These are phyloP conservation scores for Hericium rajendrae DNA, from an alignment of 768 basidiomycete genomes.

Conservation along the genomic window DNA sequence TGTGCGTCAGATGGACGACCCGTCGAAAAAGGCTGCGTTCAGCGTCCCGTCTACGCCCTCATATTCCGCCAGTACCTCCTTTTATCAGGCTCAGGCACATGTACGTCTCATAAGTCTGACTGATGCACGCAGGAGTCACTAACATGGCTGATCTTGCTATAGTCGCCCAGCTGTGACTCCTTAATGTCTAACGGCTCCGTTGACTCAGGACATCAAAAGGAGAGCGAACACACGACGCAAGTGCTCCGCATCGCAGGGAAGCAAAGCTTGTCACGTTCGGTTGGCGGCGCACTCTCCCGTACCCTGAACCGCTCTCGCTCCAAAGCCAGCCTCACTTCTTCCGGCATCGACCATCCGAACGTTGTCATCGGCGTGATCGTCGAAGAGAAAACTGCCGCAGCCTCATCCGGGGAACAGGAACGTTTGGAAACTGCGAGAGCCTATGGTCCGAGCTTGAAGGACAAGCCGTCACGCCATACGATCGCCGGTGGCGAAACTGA, in stretches of 20 bases:
- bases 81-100: constrained; percentile 20
- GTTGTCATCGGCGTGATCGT: constrained; percentile 14
- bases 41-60: constrained; percentile 14
- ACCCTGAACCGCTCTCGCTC: constrained; percentile 10
- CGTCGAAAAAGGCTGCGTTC: constrained; percentile 1
- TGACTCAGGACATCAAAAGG: neutral
- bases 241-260: constrained; percentile 14
- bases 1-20: constrained; percentile 4
- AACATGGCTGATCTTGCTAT: neutral
- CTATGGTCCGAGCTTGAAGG: neutral
- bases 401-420: neutral
- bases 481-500: neutral
- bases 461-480: neutral
- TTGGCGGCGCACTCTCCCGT: constrained; percentile 10
- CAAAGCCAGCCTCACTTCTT: neutral
- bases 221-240: constrained; percentile 12
- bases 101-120: constrained; percentile 2
- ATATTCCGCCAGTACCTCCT: constrained; percentile 14
- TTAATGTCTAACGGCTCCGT: constrained; percentile 15
- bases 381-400: constrained; percentile 6
- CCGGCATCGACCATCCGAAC: neutral
- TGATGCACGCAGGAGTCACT: neutral
- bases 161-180: constrained; percentile 20
- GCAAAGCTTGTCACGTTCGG: constrained; percentile 8
- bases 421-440: neutral